phyloP scores from a whole-genome alignment of 495 filamentous ascomycete genomes.

The Penicillium bialowiezense region DNA sequence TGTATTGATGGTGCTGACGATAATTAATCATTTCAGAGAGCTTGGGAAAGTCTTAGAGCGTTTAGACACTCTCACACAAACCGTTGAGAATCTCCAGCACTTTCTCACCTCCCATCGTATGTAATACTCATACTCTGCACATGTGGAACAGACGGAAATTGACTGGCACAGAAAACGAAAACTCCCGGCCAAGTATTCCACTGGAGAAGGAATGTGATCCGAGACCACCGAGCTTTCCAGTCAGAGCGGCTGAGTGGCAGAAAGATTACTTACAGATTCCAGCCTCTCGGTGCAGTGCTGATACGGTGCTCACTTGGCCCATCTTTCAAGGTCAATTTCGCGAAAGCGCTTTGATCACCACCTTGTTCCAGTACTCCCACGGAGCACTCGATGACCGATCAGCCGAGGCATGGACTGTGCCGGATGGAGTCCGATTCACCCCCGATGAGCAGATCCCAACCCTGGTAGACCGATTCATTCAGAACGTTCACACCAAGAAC shows the following conservation, averaged over 20 bases:
- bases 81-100: neutral
- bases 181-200: neutral
- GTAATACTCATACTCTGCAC: neutral
- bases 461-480: conserved; percentile 23
- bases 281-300: conserved; percentile 1
- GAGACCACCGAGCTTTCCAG: neutral
- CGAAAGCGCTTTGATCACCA: conserved; percentile 4
- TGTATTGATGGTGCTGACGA: too few relatives aligned
- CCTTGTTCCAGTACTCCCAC: conserved; percentile 1
- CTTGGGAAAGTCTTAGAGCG: neutral
- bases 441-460: conserved; percentile 8
- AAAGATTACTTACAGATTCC: conserved; percentile 10
- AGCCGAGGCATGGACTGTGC: neutral
- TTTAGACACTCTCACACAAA: neutral
- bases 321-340: conserved; percentile 5
- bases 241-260: neutral
- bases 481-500: conserved; percentile 34
- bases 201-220: neutral
- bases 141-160: neutral
- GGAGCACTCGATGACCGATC: neutral
- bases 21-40: too few relatives aligned
- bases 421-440: conserved; percentile 1
- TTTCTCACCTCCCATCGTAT: neutral
- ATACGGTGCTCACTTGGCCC: conserved; percentile 5
- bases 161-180: neutral